Conservation (phyloP, 2,329 filamentous ascomycete genomes). For the Calonectria naviculata region DNA sequence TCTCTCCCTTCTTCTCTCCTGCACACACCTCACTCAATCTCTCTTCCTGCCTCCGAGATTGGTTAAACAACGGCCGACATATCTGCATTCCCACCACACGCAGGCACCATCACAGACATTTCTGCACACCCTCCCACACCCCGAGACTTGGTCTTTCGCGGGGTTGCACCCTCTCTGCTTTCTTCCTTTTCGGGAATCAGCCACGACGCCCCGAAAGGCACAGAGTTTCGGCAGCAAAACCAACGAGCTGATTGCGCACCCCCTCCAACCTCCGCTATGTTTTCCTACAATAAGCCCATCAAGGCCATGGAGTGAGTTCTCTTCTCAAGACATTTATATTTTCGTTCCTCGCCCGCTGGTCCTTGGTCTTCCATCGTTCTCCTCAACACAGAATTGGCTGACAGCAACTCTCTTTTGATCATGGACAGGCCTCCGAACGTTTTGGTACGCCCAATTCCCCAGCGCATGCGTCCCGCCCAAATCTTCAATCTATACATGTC, state of each 20-base stretch:
- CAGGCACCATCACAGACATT: background rate
- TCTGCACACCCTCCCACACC: conserved; percentile 29
- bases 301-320: conserved; percentile 51
- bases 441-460: conserved; percentile 39
- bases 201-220: conserved; percentile 23
- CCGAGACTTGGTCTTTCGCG: conserved; percentile 28
- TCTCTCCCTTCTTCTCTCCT: background rate
- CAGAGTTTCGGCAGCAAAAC: conserved; percentile 31
- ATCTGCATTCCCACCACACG: conserved; percentile 10
- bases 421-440: conserved; percentile 49
- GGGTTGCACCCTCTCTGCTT: conserved; percentile 34
- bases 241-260: conserved; percentile 23
- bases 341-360: conserved; percentile 12
- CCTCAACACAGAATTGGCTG: conserved; percentile 22
- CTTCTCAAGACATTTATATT: conserved; percentile 10
- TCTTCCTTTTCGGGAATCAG: conserved; percentile 35
- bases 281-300: conserved; percentile 51
- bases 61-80: conserved; percentile 11
- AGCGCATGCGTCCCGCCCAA: background rate
- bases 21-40: background rate
- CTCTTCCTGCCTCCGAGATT: background rate
- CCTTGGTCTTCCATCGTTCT: conserved; percentile 6
- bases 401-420: conserved; percentile 20
- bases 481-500: background rate
- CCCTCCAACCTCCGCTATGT: conserved; percentile 40